Percentiles rank a stretch among this genome's conserved stretches.
Evolutionary conservation across 257 asterid species (phyloP).

Genomic region (Vinca minor): DNA sequence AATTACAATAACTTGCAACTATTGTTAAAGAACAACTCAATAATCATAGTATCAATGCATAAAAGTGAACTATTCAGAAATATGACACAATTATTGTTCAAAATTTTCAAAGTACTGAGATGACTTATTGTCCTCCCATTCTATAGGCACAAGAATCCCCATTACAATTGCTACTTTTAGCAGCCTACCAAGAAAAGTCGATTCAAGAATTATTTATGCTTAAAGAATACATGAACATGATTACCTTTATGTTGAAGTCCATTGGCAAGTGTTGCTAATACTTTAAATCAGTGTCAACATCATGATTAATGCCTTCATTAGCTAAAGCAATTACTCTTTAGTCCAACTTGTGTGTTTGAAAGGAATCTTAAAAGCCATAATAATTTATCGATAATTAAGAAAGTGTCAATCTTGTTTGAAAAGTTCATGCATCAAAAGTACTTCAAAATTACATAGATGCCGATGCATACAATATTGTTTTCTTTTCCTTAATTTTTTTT

Average conservation of each 20-base stretch:
- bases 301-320: not conserved
- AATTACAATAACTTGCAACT: too few species aligned
- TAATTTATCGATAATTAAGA: slow-evolving; percentile 1
- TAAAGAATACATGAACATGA: not conserved
- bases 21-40: too few species aligned
- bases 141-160: not conserved
- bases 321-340: not conserved
- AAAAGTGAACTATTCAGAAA: too few species aligned
- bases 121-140: too few species aligned
- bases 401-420: not conserved
- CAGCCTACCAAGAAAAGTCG: not conserved
- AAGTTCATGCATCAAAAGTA: not conserved
- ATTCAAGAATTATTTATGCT: not conserved
- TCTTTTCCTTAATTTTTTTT: too few species aligned
- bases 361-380: not conserved
- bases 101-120: too few species aligned
- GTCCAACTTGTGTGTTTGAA: not conserved
- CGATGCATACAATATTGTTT: too few species aligned
- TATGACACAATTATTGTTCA: too few species aligned
- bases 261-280: not conserved
- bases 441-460: too few species aligned
- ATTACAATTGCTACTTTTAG: not conserved
- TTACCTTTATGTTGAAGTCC: not conserved
- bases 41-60: too few species aligned
- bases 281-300: not conserved